phyloP scores from a whole-genome alignment of 257 asterid genomes.

The Misopates orontium region DNA sequence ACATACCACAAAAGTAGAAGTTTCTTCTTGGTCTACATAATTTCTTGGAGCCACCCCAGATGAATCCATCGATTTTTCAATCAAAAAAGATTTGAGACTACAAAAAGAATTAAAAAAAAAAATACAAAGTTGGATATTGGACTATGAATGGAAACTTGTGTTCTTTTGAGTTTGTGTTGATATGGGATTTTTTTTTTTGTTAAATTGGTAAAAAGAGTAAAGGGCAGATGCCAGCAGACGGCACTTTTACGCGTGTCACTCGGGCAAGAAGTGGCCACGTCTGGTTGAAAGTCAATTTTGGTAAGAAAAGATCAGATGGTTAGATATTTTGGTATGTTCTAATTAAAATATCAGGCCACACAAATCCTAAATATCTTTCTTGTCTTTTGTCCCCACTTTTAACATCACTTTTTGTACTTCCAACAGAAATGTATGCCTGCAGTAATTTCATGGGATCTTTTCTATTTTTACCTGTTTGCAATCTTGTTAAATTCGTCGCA shows the following conservation, averaged over 20 bases:
- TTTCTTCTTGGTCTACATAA: conserved; percentile 33
- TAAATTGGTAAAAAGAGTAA: conserved; percentile 15
- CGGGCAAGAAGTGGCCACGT: not conserved
- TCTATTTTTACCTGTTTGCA: no score
- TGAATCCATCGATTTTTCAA: conserved; percentile 22
- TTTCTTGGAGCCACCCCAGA: conserved; percentile 27
- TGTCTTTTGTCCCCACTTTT: not conserved
- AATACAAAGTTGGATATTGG: not conserved
- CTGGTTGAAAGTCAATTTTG: not conserved
- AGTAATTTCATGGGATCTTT: no score
- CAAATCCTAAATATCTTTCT: not conserved
- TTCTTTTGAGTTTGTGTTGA: not conserved
- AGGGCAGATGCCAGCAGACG: conserved; percentile 35
- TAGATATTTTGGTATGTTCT: conserved; percentile 31
- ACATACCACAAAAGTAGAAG: conserved; percentile 39
- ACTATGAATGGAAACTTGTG: not conserved
- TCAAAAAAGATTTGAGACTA: not conserved
- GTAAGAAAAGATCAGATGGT: not conserved
- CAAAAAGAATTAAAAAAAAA: not conserved
- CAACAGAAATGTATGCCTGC: no score
- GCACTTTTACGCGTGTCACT: conserved; percentile 42
- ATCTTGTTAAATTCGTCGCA: no score
- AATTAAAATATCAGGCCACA: conserved; percentile 22
- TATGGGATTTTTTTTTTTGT: not conserved
- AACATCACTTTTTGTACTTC: no score